Conservation (phyloP, 2,329 filamentous ascomycete genomes). For the Lizonia empirigonia region DNA sequence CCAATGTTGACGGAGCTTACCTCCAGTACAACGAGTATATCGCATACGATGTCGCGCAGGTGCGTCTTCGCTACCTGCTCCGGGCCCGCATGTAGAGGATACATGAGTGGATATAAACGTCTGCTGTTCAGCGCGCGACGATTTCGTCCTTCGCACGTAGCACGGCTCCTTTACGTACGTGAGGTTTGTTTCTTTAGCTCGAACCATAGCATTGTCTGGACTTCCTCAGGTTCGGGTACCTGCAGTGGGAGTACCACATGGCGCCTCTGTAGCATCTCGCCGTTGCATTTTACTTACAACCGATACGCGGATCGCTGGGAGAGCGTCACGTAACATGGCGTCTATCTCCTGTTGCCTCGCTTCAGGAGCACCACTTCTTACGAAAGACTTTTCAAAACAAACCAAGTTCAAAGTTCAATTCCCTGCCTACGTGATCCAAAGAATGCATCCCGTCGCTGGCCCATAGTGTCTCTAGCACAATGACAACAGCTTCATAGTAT, state of each 20-base stretch:
- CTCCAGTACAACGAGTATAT: constrained; percentile 78
- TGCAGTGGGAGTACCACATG: background rate
- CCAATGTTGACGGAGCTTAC: constrained; percentile 53
- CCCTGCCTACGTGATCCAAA: background rate
- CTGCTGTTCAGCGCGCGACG: too few species aligned
- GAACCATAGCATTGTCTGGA: background rate
- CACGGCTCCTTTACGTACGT: background rate
- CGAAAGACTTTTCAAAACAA: background rate
- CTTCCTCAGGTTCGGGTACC: too few species aligned
- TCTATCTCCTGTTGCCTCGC: background rate
- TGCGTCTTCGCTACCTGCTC: constrained; percentile 72
- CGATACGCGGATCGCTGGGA: background rate
- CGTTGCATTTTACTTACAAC: background rate
- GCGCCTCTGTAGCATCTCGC: background rate
- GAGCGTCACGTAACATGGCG: background rate
- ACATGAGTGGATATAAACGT: background rate
- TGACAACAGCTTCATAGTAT: constrained; percentile 4
- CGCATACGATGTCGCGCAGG: constrained; percentile 70
- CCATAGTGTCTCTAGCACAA: background rate
- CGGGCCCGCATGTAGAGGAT: constrained; percentile 53
- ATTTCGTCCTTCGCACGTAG: background rate
- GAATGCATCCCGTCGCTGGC: background rate
- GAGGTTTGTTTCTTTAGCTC: background rate
- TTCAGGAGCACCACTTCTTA: background rate
- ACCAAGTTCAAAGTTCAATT: constrained; percentile 9